Conservation (phyloP, 2,329 filamentous ascomycete genomes). For the Chaetothyriales sp. region DNA sequence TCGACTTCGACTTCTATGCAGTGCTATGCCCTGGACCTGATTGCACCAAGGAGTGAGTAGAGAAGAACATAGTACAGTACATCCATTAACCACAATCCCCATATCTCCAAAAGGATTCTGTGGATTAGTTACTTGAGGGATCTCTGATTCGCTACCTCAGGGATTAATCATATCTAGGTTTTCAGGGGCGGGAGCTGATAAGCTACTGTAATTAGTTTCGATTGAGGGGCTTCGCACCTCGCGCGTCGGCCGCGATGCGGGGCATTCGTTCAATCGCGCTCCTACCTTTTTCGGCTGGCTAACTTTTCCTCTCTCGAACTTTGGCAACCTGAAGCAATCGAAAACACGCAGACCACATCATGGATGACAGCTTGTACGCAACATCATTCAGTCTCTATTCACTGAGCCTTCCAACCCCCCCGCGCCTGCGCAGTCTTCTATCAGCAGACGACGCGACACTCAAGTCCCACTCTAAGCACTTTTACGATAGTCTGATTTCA, state of each 20-base stretch:
- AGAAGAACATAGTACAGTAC: no score
- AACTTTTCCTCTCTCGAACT: not conserved
- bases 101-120: no score
- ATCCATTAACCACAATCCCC: no score
- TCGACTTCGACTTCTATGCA: no score
- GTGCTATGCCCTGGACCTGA: no score
- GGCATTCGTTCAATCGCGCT: not conserved
- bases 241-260: not conserved
- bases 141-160: no score
- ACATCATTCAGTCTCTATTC: constrained; percentile 7
- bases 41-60: no score
- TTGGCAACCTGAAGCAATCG: not conserved
- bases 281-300: not conserved
- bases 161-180: no score
- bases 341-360: not conserved
- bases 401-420: constrained; percentile 2
- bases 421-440: constrained; percentile 1
- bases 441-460: constrained; percentile 2
- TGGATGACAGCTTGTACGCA: constrained; percentile 11
- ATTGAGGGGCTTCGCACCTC: not conserved
- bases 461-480: constrained; percentile 3
- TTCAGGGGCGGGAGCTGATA: no score
- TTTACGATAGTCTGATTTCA: constrained; percentile 4
- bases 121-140: no score
- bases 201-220: no score